Evolutionary conservation across 805 yeast species (phyloP).

Genomic region (Suhomyces prunicola): DNA sequence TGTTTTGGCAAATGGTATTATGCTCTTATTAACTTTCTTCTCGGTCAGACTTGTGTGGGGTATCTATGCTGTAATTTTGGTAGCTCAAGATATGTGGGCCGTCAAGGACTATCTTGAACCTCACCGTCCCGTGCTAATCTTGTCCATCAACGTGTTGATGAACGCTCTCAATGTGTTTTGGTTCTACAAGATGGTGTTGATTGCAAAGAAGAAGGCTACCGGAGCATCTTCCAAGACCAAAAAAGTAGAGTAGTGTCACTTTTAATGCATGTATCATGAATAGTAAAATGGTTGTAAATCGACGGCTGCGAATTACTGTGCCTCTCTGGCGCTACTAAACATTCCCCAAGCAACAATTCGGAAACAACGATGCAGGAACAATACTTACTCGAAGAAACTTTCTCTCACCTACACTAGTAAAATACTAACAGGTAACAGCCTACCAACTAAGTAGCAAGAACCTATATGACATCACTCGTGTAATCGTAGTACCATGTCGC

Average conservation of each 20-base stretch:
- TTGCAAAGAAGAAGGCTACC: constrained; percentile 56
- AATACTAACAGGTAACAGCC: neutral
- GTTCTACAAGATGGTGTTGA: constrained; percentile 81
- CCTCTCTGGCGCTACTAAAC: neutral
- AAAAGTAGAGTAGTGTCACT: neutral
- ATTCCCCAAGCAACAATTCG: neutral
- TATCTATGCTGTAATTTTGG: constrained; percentile 58
- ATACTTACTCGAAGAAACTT: neutral
- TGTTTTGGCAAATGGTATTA: constrained; percentile 66
- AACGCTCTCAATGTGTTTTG: constrained; percentile 73
- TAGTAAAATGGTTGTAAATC: neutral
- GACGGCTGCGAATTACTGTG: neutral
- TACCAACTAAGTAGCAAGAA: too few relatives aligned
- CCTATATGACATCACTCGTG: neutral
- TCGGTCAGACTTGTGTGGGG: constrained; percentile 85
- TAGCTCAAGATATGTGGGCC: constrained; percentile 46
- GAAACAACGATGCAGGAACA: neutral
- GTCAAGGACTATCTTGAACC: constrained; percentile 45
- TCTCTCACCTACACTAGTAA: neutral
- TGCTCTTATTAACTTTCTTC: constrained; percentile 70
- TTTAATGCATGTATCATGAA: neutral
- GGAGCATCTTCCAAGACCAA: constrained; percentile 1
- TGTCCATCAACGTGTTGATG: constrained; percentile 59
- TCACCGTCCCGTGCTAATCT: constrained; percentile 47
- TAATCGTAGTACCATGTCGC: neutral